These are phyloP conservation scores for Monosporascus cannonballus DNA, from an alignment of 2,329 filamentous ascomycete species.

Conservation along the genomic window DNA sequence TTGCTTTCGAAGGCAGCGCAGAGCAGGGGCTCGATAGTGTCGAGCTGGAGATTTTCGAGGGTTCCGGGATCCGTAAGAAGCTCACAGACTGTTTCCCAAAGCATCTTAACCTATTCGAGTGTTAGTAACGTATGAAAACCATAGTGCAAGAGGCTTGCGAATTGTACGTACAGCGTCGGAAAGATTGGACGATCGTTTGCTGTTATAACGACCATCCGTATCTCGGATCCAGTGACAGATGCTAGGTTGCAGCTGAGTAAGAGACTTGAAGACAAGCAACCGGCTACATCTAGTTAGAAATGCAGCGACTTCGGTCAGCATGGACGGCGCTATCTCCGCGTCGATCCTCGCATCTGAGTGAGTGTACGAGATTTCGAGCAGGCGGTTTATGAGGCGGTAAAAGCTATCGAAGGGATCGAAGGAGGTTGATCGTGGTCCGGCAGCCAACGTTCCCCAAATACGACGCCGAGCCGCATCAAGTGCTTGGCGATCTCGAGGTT, in stretches of 20 bases:
- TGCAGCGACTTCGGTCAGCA: conserved; percentile 47
- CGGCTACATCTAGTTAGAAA: conserved; percentile 46
- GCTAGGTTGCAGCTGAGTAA: conserved; percentile 57
- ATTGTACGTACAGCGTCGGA: conserved; percentile 38
- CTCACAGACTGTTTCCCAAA: conserved; percentile 46
- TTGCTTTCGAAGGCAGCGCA: conserved; percentile 53
- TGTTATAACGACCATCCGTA: conserved; percentile 33
- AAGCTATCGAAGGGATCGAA: conserved; percentile 62
- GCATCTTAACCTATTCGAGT: conserved; percentile 37
- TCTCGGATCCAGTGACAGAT: conserved; percentile 62
- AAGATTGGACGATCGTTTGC: conserved; percentile 33
- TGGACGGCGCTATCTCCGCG: conserved; percentile 31
- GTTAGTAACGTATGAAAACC: conserved; percentile 1
- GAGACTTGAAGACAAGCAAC: conserved; percentile 46
- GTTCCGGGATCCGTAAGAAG: conserved; percentile 30
- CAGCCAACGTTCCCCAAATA: conserved; percentile 55
- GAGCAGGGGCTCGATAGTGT: conserved; percentile 47
- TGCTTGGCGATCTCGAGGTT: conserved; percentile 55
- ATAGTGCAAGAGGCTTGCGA: background rate
- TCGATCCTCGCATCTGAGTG: conserved; percentile 32
- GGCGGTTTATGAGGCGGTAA: conserved; percentile 51
- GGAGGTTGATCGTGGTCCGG: conserved; percentile 33
- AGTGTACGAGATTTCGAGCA: conserved; percentile 51
- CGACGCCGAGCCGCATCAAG: conserved; percentile 59
- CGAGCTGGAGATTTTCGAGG: conserved; percentile 39